Base-by-base conservation (phyloP, 768 basidiomycete genomes). In the Peribolospora kevripleyi region DNA sequence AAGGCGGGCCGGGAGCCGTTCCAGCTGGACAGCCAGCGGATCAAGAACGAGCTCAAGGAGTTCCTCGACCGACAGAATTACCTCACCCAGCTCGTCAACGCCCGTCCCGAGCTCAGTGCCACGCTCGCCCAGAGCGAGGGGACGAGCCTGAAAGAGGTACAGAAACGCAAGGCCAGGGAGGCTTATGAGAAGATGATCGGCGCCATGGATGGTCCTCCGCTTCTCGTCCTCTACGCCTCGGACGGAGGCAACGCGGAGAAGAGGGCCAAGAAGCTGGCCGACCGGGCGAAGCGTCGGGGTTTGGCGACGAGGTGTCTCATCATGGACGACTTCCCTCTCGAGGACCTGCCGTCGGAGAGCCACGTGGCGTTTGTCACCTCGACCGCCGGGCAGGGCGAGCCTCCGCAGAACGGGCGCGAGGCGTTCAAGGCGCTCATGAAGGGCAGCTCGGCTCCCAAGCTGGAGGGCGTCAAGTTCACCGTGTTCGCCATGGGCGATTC, bases 21-120 rank as follows among this genome's bases (percentile, higher is more conserved):
- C 72, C 74, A 76, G 9, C 78, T 98, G 56, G 93, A 97, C 69
- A 88, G 85, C 3, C 85, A 91, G 61, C 74, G 80, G 40, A 76
- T 98, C 69, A 97, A 95, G 75, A 81, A 84, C 57, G 91, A 93
- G 63, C 72, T 98, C 25, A 78, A 80, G 66, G 74, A 80, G 61
- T 98, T 97, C 77, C 79, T 98, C 58, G 90, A 97, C 65, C 75
- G 88, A 49, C 84, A 95, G 68, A 95, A 91, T 66, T 91, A 97
- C 65, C 76, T 97, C 52, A 91, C 87, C 1, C 90, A 95, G 68
- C 80, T 98, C 58, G 78, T 82, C 45, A 58, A 54, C 52, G 58
- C 58, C 13, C 57, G 62, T 13, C 79, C 78, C 10, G 76, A 82
- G 3, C 63, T 65, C 54, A 78, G 76, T 51, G 88, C 88, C 48